Base-by-base conservation (phyloP, 768 basidiomycete species). In the Cystobasidium ongulense region DNA sequence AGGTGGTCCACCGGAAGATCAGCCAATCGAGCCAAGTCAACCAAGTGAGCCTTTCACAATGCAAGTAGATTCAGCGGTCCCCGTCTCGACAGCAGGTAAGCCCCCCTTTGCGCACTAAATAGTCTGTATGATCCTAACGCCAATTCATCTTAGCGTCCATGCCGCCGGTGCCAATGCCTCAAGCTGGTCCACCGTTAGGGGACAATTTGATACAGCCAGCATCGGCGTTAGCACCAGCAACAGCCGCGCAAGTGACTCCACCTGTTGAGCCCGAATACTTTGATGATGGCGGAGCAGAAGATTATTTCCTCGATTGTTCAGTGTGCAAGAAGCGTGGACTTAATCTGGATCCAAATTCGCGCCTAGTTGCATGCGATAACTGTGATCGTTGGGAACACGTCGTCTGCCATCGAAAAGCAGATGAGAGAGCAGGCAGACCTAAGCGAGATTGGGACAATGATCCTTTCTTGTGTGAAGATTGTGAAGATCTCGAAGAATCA, bases 331-430 rank as follows among this genome's bases (percentile, higher is more conserved):
- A 21, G 18, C 52, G 68, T n/a, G 68, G 68, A 8, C 3, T 57
- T 29, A 71, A 71, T 54, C 54, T 71, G 5, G 68, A 71, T 31
- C 33, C 53, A 18, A 61, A 71, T 36, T 54, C 27, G 33, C 23
- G 38, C 3, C 31, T 71, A 10, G 68, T 71, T 7, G 50, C 52
- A 18, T 71, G 68, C 54, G 68, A 71, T 27, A 57, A 36, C 21
- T 71, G 68, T 36, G 68, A 71, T 23, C 68, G 68, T 27, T 71
- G 68, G 68, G 68, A 71, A 27, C 68, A 71, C 43, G 54, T 71
- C 25, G 54, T 35, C 8, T 71, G 68, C 31, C 68, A 71, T 33
- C 68, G 68, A 5, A 36, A 71, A 38, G 50, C 53, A 36, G 68
- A 29, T 25, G 33, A 71, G 54, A 71, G 38, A 46, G 52, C 50